phyloP scores from a whole-genome alignment of 768 basidiomycete species.

The Termitomyces sp. region DNA sequence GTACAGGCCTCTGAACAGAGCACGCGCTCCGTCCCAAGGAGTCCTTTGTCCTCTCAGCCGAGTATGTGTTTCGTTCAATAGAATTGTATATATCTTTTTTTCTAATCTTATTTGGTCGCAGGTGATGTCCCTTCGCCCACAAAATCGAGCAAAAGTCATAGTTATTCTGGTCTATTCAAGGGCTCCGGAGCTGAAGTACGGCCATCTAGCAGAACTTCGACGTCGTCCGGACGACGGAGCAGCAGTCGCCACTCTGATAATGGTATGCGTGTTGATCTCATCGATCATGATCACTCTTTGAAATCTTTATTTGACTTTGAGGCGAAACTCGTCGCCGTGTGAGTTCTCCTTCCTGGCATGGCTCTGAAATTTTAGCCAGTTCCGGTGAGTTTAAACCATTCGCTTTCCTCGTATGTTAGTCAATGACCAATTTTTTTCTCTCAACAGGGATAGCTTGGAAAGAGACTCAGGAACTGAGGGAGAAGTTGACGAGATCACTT shows the following conservation, averaged over 20 bases:
- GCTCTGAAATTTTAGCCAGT: background rate
- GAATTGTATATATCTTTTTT: background rate
- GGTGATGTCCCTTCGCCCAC: background rate
- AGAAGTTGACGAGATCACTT: background rate
- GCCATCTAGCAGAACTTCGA: background rate
- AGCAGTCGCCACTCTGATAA: background rate
- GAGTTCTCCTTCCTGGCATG: background rate
- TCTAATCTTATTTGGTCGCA: background rate
- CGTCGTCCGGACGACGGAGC: background rate
- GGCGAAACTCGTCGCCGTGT: background rate
- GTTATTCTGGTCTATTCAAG: background rate
- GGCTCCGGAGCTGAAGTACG: background rate
- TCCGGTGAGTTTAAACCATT: background rate
- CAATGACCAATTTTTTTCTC: too few species aligned
- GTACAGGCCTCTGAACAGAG: background rate
- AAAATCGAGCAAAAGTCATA: background rate
- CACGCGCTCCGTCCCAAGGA: background rate
- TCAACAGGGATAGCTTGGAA: background rate
- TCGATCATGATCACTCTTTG: background rate
- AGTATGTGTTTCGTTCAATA: background rate
- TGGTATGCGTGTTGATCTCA: background rate
- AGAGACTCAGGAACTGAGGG: background rate
- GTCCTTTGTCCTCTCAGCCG: background rate
- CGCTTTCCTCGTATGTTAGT: too few species aligned
- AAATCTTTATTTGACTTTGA: background rate